A percentile compares a stretch with the other conserved stretches of the same genome.
Evolutionary conservation across 176 grass and related monocot species (phyloP).

Genomic region (Alopecurus myosuroides): DNA sequence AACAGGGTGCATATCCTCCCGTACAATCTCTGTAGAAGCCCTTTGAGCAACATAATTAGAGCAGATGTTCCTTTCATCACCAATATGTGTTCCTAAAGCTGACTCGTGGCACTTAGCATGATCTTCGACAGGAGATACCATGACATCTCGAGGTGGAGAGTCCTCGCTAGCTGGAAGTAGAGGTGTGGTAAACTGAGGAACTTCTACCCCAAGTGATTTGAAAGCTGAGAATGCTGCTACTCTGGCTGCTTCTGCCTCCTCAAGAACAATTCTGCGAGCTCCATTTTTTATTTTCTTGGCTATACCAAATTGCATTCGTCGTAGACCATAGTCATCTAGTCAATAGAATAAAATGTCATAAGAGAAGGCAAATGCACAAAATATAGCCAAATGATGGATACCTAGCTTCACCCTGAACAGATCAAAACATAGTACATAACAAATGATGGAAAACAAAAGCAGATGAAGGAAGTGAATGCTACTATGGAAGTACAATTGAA

Average conservation of each 20-base stretch:
- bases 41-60: slow-evolving; percentile 29
- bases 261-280: slow-evolving; percentile 89
- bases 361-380: slow-evolving; percentile 18
- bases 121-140: slow-evolving; percentile 29
- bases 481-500: neutral
- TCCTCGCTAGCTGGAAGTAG: slow-evolving; percentile 39
- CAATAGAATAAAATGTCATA: slow-evolving; percentile 4
- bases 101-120: slow-evolving; percentile 30
- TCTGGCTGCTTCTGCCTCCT: slow-evolving; percentile 92
- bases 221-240: slow-evolving; percentile 85
- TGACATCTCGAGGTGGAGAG: slow-evolving; percentile 23
- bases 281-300: slow-evolving; percentile 97
- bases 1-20: slow-evolving; percentile 13
- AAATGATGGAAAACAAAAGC: neutral
- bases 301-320: slow-evolving; percentile 73
- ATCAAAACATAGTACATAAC: neutral
- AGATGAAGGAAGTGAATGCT: neutral
- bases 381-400: neutral
- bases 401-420: neutral
- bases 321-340: slow-evolving; percentile 53
- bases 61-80: slow-evolving; percentile 26
- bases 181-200: slow-evolving; percentile 75
- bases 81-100: slow-evolving; percentile 14
- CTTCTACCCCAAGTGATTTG: slow-evolving; percentile 88
- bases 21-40: slow-evolving; percentile 20